A percentile compares a stretch with the other conserved stretches of the same genome.
Evolutionary conservation across 2,329 filamentous ascomycete species (phyloP).

Genomic region (Calonectria pauciramosa): DNA sequence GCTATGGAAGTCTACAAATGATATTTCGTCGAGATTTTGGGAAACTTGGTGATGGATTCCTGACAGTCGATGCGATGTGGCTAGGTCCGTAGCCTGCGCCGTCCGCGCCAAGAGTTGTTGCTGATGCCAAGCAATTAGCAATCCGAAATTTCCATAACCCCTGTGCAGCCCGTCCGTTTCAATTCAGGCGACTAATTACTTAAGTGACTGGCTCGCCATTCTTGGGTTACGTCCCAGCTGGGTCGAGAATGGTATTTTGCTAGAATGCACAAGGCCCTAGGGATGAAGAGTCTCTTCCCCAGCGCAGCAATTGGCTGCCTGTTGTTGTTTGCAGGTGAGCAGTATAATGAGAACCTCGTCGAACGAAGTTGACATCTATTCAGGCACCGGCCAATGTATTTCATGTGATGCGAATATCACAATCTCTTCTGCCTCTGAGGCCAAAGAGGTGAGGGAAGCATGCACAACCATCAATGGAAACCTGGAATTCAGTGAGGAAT

Average conservation of each 20-base stretch:
- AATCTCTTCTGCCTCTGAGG: slow-evolving; percentile 16
- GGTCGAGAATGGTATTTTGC: neutral
- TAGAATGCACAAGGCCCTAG: neutral
- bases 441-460: neutral
- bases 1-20: neutral
- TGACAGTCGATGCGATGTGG: neutral
- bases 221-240: neutral
- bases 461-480: slow-evolving; percentile 22
- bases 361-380: neutral
- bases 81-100: neutral
- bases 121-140: neutral
- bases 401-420: slow-evolving; percentile 19
- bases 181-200: neutral
- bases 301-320: neutral
- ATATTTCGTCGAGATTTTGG: neutral
- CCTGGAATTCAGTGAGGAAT: neutral
- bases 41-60: neutral
- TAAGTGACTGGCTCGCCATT: neutral
- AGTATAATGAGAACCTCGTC: neutral
- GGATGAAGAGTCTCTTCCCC: neutral
- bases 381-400: neutral
- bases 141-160: neutral
- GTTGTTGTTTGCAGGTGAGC: neutral
- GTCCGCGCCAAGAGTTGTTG: neutral
- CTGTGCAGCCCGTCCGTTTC: neutral